Percentiles rank a stretch among this genome's conserved stretches.
These are phyloP conservation scores for Plenodomus tracheiphilus DNA, from an alignment of 2,329 filamentous ascomycete species.

Conservation along the genomic window DNA sequence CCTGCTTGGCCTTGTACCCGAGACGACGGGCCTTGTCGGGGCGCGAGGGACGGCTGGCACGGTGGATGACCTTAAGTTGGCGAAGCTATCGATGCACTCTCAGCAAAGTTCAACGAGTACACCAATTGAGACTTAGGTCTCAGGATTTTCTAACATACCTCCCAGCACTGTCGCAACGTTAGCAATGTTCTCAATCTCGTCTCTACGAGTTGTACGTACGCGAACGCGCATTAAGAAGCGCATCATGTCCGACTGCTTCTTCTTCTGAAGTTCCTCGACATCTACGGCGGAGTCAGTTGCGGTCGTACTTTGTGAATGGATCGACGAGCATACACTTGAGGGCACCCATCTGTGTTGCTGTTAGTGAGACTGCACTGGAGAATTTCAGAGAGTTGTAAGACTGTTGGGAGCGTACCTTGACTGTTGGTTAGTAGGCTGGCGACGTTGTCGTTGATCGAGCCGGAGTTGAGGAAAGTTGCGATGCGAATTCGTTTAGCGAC, in stretches of 20 bases:
- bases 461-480: constrained; percentile 7
- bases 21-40: constrained; percentile 99
- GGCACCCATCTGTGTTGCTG: constrained; percentile 80
- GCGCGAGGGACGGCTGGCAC: constrained; percentile 94
- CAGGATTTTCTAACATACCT: constrained; percentile 63
- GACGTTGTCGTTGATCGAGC: constrained; percentile 27
- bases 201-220: constrained; percentile 40
- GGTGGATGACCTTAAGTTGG: constrained; percentile 99
- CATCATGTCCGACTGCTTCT: constrained; percentile 99
- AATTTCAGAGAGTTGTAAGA: not conserved
- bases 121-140: constrained; percentile 48
- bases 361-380: constrained; percentile 19
- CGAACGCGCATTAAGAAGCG: constrained; percentile 93
- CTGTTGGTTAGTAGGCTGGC: constrained; percentile 41
- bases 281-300: constrained; percentile 48
- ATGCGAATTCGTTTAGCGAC: not conserved
- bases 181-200: constrained; percentile 23
- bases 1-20: constrained; percentile 99
- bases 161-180: constrained; percentile 73
- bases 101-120: constrained; percentile 99
- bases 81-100: constrained; percentile 99
- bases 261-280: constrained; percentile 99
- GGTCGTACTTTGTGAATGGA: constrained; percentile 2
- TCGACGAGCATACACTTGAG: constrained; percentile 69
- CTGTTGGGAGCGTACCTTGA: constrained; percentile 34